Conservation (phyloP, 1,284 basidiomycete species). For the Trichosporon sp. region DNA sequence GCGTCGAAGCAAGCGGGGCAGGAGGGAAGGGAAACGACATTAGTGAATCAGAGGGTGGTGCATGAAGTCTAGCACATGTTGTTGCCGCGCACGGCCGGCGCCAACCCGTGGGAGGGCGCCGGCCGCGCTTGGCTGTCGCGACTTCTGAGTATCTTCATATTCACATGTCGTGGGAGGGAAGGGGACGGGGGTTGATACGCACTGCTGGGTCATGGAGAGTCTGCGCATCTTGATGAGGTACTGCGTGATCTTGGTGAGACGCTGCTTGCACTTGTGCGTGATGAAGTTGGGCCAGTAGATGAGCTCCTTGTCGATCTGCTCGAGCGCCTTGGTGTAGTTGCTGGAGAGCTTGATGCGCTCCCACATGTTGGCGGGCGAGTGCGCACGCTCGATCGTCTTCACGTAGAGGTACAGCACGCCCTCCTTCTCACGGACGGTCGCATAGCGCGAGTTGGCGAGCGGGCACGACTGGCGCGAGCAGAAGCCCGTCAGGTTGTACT, state of each 20-base stretch:
- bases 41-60: constrained; percentile 40
- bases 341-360: constrained; percentile 88
- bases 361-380: constrained; percentile 95
- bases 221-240: constrained; percentile 98
- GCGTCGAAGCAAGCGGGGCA: not conserved
- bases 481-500: constrained; percentile 97
- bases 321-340: constrained; percentile 90
- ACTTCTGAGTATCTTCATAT: constrained; percentile 39
- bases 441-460: constrained; percentile 92
- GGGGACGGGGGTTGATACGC: constrained; percentile 36
- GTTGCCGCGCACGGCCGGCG: constrained; percentile 4
- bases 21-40: constrained; percentile 4
- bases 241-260: constrained; percentile 97
- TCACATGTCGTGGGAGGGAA: not conserved
- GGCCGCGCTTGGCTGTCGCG: constrained; percentile 24
- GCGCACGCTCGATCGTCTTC: constrained; percentile 96
- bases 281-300: constrained; percentile 97
- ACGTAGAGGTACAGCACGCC: constrained; percentile 92
- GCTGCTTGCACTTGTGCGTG: constrained; percentile 98
- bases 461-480: constrained; percentile 96
- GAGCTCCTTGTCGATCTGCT: constrained; percentile 94
- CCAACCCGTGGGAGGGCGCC: constrained; percentile 9
- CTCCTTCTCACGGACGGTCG: constrained; percentile 93
- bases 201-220: constrained; percentile 84
- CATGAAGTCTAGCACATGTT: constrained; percentile 43